phyloP scores from a whole-genome alignment of 2,329 filamentous ascomycete genomes.

The Sodiomyces alkalinus region DNA sequence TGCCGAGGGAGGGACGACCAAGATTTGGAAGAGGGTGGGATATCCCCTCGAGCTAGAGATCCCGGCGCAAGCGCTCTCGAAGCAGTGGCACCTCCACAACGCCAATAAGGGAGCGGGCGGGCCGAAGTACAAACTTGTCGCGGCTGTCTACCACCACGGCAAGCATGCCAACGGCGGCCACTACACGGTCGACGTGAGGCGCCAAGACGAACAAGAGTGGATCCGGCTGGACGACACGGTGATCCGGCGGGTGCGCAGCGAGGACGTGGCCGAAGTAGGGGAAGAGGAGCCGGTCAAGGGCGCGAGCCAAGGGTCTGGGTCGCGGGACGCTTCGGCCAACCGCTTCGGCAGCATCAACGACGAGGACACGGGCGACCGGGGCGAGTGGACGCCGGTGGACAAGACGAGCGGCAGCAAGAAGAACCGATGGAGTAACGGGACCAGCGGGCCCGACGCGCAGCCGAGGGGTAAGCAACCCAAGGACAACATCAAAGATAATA shows the following conservation, averaged over 20 bases:
- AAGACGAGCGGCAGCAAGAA: constrained; percentile 54
- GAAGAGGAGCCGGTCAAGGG: constrained; percentile 63
- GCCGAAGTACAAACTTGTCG: constrained; percentile 74
- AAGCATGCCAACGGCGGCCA: constrained; percentile 93
- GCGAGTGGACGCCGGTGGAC: constrained; percentile 70
- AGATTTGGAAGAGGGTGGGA: constrained; percentile 96
- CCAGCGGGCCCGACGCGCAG: constrained; percentile 40
- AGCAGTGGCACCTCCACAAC: constrained; percentile 55
- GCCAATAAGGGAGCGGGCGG: constrained; percentile 49
- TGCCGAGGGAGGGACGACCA: constrained; percentile 72
- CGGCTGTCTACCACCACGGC: constrained; percentile 92
- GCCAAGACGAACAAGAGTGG: constrained; percentile 93
- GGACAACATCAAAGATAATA: constrained; percentile 72
- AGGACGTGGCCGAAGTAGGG: constrained; percentile 79
- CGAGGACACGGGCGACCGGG: constrained; percentile 50
- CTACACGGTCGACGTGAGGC: constrained; percentile 92
- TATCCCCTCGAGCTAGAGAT: constrained; percentile 93
- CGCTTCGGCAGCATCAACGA: constrained; percentile 59
- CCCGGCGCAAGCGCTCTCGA: constrained; percentile 75
- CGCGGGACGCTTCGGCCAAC: constrained; percentile 39
- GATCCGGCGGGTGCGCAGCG: constrained; percentile 68
- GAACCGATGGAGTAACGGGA: constrained; percentile 44
- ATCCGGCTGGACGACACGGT: constrained; percentile 89
- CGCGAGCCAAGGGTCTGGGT: constrained; percentile 39
- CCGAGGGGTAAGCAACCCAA: constrained; percentile 41